phyloP scores from a whole-genome alignment of 495 filamentous ascomycete species.

The Letharia lupina region DNA sequence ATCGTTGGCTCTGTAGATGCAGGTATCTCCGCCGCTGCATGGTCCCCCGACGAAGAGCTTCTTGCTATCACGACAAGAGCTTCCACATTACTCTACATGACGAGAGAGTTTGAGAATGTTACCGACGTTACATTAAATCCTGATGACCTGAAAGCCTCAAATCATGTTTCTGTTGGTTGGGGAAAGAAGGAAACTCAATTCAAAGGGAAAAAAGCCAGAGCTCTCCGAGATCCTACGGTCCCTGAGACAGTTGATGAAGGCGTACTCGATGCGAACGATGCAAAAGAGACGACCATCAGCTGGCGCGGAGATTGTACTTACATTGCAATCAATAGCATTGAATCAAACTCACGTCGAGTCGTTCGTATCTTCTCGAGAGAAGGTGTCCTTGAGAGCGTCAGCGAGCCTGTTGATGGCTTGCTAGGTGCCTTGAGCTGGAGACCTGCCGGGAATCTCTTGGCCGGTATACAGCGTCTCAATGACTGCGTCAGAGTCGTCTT shows the following conservation, averaged over 20 bases:
- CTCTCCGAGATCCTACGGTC: constrained; percentile 84
- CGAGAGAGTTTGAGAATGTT: constrained; percentile 76
- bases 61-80: constrained; percentile 72
- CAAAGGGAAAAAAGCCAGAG: constrained; percentile 84
- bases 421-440: constrained; percentile 86
- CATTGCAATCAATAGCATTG: constrained; percentile 74
- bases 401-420: constrained; percentile 84
- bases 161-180: constrained; percentile 97
- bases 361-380: constrained; percentile 87
- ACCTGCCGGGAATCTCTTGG: constrained; percentile 81
- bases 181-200: constrained; percentile 98
- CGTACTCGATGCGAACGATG: constrained; percentile 60
- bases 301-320: constrained; percentile 95
- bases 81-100: constrained; percentile 84
- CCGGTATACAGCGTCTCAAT: constrained; percentile 63
- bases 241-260: constrained; percentile 90
- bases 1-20: constrained; percentile 90
- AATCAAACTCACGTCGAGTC: constrained; percentile 56
- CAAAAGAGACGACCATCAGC: constrained; percentile 60
- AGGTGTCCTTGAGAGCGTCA: constrained; percentile 80
- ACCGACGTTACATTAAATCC: constrained; percentile 57
- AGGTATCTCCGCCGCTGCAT: constrained; percentile 79
- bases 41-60: constrained; percentile 93
- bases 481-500: constrained; percentile 78
- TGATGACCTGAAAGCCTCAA: constrained; percentile 78